These are phyloP conservation scores for Cutaneotrichosporon mucoides DNA, from an alignment of 1,284 basidiomycete genomes.

Conservation along the genomic window DNA sequence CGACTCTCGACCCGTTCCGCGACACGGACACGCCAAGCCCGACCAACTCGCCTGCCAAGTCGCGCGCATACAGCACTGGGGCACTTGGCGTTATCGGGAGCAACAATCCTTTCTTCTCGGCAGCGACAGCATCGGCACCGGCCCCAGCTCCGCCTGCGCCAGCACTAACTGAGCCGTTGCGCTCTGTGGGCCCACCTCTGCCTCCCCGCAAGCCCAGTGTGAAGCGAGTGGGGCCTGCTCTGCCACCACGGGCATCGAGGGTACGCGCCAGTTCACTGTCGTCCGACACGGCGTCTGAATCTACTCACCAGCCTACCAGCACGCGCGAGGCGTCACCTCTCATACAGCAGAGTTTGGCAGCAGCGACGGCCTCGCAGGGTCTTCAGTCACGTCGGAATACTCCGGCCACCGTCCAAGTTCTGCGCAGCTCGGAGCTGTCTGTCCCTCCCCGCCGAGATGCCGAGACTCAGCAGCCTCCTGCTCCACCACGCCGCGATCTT, in stretches of 20 bases:
- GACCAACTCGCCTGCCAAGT: slow-evolving; percentile 9
- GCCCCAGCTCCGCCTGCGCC: background rate
- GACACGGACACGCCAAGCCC: slow-evolving; percentile 6
- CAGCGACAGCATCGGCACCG: background rate
- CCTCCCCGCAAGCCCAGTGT: slow-evolving; percentile 20
- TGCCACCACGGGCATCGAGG: background rate
- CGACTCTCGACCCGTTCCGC: slow-evolving; percentile 16
- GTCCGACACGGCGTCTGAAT: slow-evolving; percentile 3
- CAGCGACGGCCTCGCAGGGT: slow-evolving; percentile 16
- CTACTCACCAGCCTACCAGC: slow-evolving; percentile 17
- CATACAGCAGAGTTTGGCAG: slow-evolving; percentile 21
- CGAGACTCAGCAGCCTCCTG: background rate
- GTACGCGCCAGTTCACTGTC: slow-evolving; percentile 10
- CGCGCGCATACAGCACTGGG: slow-evolving; percentile 9
- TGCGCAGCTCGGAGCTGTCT: slow-evolving; percentile 13
- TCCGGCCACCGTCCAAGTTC: slow-evolving; percentile 14
- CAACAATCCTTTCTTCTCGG: slow-evolving; percentile 17
- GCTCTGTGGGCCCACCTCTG: slow-evolving; percentile 11
- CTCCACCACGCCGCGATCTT: slow-evolving; percentile 7
- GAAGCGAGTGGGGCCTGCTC: slow-evolving; percentile 3
- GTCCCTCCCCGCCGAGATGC: background rate
- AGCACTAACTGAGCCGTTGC: background rate
- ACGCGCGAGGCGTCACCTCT: slow-evolving; percentile 9
- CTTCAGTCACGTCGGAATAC: slow-evolving; percentile 1
- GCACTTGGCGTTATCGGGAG: slow-evolving; percentile 5